phyloP scores from a whole-genome alignment of 305 asterid genomes.

The Fraxinus sp. region DNA sequence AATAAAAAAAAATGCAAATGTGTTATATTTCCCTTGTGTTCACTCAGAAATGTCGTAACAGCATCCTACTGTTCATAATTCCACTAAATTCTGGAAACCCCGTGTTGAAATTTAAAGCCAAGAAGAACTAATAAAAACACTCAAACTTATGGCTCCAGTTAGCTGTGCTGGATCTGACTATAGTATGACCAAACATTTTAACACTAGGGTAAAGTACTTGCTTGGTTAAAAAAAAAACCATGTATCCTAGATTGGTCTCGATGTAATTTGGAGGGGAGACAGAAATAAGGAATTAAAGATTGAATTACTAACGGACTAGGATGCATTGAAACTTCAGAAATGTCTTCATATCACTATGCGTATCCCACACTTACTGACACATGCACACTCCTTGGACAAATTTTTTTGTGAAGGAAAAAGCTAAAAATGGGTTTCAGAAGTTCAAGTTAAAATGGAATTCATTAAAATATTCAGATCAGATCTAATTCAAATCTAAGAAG shows the following conservation, averaged over 20 bases:
- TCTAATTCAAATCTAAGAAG: neutral
- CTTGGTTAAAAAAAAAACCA: neutral
- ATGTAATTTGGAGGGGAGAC: neutral
- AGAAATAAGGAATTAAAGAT: neutral
- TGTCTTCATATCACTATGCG: neutral
- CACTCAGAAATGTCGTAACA: neutral
- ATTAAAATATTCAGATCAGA: neutral
- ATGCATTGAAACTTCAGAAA: neutral
- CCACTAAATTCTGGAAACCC: neutral
- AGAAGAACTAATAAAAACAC: neutral
- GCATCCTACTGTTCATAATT: neutral
- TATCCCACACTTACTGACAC: neutral
- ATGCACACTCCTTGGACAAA: neutral
- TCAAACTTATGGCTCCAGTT: neutral
- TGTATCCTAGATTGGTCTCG: neutral
- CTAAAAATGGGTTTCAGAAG: neutral
- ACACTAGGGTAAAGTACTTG: neutral
- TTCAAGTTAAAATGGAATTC: neutral
- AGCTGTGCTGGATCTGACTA: neutral
- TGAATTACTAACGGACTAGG: neutral
- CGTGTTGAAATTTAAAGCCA: neutral
- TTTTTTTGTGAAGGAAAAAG: neutral
- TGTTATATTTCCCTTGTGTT: neutral
- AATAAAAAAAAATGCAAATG: neutral
- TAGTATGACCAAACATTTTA: neutral